A percentile compares a stretch with the other conserved stretches of the same genome.
These are phyloP conservation scores for Alternaria alternata DNA, from an alignment of 2,329 filamentous ascomycete species.

Conservation along the genomic window DNA sequence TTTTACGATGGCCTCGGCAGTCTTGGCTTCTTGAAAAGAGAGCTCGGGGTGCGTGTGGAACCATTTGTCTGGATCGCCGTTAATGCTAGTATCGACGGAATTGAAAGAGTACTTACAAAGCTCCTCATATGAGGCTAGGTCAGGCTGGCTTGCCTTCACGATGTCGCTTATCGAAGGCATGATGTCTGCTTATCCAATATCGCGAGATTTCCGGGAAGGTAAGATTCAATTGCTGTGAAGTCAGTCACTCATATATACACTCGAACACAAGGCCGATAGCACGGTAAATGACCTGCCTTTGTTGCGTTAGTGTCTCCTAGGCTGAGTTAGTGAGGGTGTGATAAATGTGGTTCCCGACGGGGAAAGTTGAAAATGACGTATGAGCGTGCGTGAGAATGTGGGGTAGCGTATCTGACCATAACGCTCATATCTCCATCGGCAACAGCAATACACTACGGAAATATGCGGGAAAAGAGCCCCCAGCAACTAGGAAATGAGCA, in stretches of 20 bases:
- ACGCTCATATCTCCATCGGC: neutral
- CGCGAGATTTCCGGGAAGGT: neutral
- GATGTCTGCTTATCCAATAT: neutral
- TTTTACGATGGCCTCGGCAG: constrained; percentile 40
- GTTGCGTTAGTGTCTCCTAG: constrained; percentile 6
- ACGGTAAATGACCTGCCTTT: constrained; percentile 10
- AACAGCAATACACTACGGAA: neutral
- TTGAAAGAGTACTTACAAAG: constrained; percentile 35
- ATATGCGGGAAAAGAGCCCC: neutral
- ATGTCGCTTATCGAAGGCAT: constrained; percentile 44
- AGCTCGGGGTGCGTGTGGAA: constrained; percentile 49
- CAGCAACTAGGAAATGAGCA: neutral
- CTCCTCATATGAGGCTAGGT: constrained; percentile 42
- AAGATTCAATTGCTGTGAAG: neutral
- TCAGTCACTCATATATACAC: constrained; percentile 3
- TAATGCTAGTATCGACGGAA: neutral
- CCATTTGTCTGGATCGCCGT: constrained; percentile 38
- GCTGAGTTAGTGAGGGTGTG: constrained; percentile 3
- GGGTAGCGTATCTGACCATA: neutral
- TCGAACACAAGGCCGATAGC: neutral
- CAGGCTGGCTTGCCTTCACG: constrained; percentile 34
- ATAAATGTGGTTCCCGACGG: constrained; percentile 28
- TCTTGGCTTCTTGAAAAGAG: constrained; percentile 46
- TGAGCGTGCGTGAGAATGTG: constrained; percentile 5
- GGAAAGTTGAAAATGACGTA: constrained; percentile 31